Conservation (phyloP, 2,329 filamentous ascomycete species). For the Exophiala sideris region DNA sequence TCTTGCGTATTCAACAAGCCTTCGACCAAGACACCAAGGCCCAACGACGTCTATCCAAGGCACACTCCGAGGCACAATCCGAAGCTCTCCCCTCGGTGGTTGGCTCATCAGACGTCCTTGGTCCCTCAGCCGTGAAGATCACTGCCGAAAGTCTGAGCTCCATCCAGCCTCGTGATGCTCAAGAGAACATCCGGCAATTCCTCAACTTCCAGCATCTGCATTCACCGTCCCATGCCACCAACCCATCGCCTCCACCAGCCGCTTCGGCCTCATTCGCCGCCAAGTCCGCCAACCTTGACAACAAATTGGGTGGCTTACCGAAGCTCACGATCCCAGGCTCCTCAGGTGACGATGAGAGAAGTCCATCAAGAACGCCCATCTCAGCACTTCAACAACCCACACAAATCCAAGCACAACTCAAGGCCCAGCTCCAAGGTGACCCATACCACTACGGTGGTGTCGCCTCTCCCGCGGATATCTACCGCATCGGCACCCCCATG, state of each 20-base stretch:
- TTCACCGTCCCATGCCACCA: constrained; percentile 49
- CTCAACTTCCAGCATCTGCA: constrained; percentile 71
- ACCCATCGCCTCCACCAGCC: constrained; percentile 49
- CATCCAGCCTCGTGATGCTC: constrained; percentile 71
- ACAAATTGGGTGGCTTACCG: constrained; percentile 55
- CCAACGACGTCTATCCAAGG: constrained; percentile 54
- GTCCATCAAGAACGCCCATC: constrained; percentile 31
- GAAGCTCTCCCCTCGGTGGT: constrained; percentile 82
- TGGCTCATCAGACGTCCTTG: constrained; percentile 86
- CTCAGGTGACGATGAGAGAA: constrained; percentile 26
- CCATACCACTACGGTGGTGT: constrained; percentile 31
- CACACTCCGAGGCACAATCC: constrained; percentile 69
- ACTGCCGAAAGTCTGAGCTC: constrained; percentile 70
- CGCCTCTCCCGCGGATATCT: constrained; percentile 58
- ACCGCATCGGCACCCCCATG: constrained; percentile 79
- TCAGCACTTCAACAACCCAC: constrained; percentile 30
- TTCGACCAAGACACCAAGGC: constrained; percentile 58
- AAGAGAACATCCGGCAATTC: constrained; percentile 91
- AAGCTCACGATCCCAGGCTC: constrained; percentile 55
- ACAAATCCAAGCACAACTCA: constrained; percentile 25
- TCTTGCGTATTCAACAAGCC: constrained; percentile 68
- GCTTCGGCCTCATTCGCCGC: constrained; percentile 32
- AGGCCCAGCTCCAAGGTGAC: constrained; percentile 51
- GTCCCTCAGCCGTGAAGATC: constrained; percentile 65
- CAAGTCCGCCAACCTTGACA: constrained; percentile 36